Percentiles rank a stretch among this genome's conserved stretches.
phyloP scores from a whole-genome alignment of 2,329 filamentous ascomycete species.

The Aureobasidium mangrovei region DNA sequence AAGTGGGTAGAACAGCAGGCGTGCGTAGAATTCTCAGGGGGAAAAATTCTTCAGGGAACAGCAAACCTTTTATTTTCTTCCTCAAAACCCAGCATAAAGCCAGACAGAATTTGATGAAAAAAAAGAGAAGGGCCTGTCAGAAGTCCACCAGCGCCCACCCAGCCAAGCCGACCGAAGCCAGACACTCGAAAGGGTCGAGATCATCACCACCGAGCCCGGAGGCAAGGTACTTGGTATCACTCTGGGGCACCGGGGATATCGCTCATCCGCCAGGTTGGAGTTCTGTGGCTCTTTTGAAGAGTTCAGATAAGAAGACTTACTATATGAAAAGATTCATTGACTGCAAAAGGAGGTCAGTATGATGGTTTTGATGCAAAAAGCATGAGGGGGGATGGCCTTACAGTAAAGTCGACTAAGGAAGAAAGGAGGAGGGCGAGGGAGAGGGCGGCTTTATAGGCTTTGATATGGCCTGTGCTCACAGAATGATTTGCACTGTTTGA shows the following conservation, averaged over 20 bases:
- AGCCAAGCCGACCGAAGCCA: slow-evolving; percentile 18
- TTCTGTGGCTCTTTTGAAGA: slow-evolving; percentile 87
- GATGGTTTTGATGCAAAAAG: not conserved
- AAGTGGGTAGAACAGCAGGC: not conserved
- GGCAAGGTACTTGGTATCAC: slow-evolving; percentile 50
- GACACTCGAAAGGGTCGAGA: slow-evolving; percentile 17
- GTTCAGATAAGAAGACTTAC: slow-evolving; percentile 87
- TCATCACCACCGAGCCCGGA: slow-evolving; percentile 17
- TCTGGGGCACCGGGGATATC: slow-evolving; percentile 76
- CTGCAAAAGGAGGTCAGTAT: slow-evolving; percentile 1
- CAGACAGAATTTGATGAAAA: slow-evolving; percentile 11
- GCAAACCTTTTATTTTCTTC: not conserved
- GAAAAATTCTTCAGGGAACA: not conserved
- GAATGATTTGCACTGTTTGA: slow-evolving; percentile 6
- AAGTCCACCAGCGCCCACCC: slow-evolving; percentile 18
- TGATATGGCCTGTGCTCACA: not conserved
- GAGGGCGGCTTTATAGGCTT: slow-evolving; percentile 4
- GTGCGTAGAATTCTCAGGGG: not conserved
- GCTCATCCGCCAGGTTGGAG: slow-evolving; percentile 91
- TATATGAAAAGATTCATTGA: slow-evolving; percentile 94
- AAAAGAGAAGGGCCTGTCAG: slow-evolving; percentile 16
- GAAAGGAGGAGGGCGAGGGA: slow-evolving; percentile 15
- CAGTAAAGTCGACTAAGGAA: slow-evolving; percentile 17
- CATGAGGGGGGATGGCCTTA: not conserved
- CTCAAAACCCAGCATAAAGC: slow-evolving; percentile 7